Percentiles rank a stretch among this genome's conserved stretches.
These are phyloP conservation scores for Hibiscus tridactylites DNA, from an alignment of 345 rosid species.

Conservation along the genomic window DNA sequence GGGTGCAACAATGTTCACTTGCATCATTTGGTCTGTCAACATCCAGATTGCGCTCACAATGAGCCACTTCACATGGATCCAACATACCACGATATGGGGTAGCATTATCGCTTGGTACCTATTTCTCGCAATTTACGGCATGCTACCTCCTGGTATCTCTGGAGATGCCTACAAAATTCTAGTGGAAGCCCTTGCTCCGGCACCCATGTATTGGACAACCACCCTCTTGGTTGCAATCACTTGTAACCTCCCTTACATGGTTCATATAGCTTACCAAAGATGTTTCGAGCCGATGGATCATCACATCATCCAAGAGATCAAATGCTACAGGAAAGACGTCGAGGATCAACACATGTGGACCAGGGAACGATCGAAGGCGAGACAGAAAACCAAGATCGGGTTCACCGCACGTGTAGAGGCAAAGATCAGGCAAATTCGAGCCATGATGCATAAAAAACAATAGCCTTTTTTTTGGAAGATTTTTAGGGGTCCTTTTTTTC, in stretches of 20 bases:
- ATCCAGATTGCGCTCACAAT: constrained; percentile 84
- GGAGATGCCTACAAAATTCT: constrained; percentile 60
- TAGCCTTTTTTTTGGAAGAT: constrained; percentile 18
- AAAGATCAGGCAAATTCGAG: constrained; percentile 69
- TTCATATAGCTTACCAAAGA: constrained; percentile 67
- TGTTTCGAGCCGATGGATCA: constrained; percentile 79
- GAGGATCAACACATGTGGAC: constrained; percentile 82
- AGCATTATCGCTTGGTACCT: constrained; percentile 72
- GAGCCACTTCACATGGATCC: constrained; percentile 97
- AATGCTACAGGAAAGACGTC: constrained; percentile 65
- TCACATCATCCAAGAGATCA: constrained; percentile 93
- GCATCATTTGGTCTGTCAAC: constrained; percentile 83
- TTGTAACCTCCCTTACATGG: constrained; percentile 54
- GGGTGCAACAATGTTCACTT: constrained; percentile 92
- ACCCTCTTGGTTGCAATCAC: constrained; percentile 59
- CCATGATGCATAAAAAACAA: constrained; percentile 57
- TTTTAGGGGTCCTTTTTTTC: background rate
- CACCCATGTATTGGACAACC: constrained; percentile 68
- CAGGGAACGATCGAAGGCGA: constrained; percentile 79
- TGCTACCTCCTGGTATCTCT: constrained; percentile 47
- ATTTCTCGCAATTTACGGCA: constrained; percentile 60
- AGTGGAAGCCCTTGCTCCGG: constrained; percentile 74
- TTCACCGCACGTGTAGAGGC: constrained; percentile 92
- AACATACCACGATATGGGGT: constrained; percentile 82
- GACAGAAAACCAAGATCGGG: constrained; percentile 93